Evolutionary conservation across 768 basidiomycete species (phyloP), one percentile per base, ranked within the genome.

Genomic region (Galerina sulciceps): DNA sequence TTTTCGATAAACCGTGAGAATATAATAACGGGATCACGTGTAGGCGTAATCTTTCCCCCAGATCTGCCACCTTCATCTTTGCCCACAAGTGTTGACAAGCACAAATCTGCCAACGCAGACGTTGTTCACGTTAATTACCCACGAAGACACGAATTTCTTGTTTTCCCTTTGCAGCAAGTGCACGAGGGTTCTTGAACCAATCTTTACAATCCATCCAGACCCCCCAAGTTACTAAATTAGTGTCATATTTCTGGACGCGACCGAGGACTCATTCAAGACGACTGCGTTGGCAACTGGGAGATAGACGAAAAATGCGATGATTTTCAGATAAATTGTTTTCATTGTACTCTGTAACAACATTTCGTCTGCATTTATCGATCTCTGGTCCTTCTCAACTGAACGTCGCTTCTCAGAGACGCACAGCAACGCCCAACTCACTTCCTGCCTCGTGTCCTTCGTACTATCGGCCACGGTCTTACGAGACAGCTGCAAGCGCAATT

Each of bases 301-400:
- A 10, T 23, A 23, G 20, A 38, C 11, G 49, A 22, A 23, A 20
- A 36, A 51, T 40, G 22, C 49, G 49, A 40, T 51, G 49, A 51
- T 14, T 49, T 37, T 35, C 17, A n/a, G 10, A 40, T n/a, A 36
- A 17, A 26, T 11, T 18, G 37, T 34, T 22, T 35, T 45, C n/a
- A 22, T 23, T 58, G 50, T 43, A 26, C 3, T 53, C 49, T 58
- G 50, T 58, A 58, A 40, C 57, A 38, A 52, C 42, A 46, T 43
- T 23, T 34, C 23, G 5, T 44, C 14, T 20, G 20, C 42, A 20
- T 52, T 18, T 41, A 41, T 13, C 31, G 22, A 35, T 34, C 36
- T 46, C 20, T 40, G n/a, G 17, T 13, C 37, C 13, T 51, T 35
- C 36, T 37, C 37, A 38, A 38, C 37, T 23, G 37, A 17, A 37